phyloP scores from a whole-genome alignment of 331 rosid genomes.

The Telfairia occidentalis region DNA sequence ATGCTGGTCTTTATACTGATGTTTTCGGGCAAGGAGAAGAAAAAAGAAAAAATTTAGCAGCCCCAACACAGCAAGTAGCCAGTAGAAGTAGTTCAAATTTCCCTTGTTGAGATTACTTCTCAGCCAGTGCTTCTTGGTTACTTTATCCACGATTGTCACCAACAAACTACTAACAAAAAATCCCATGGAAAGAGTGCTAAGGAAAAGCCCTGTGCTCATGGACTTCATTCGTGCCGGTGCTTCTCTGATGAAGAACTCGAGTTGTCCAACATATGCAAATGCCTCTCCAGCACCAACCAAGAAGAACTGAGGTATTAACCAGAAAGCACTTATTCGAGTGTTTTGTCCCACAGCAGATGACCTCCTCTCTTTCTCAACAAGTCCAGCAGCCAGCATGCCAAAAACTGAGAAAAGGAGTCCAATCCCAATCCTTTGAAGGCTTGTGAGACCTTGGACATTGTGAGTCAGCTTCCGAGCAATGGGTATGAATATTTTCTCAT shows the following conservation, averaged over 20 bases:
- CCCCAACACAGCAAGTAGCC: slow-evolving; percentile 65
- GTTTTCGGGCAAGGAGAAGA: slow-evolving; percentile 52
- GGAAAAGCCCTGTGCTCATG: slow-evolving; percentile 90
- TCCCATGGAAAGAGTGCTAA: slow-evolving; percentile 88
- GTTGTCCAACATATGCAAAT: slow-evolving; percentile 83
- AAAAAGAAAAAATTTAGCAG: slow-evolving; percentile 44
- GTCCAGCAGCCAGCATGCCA: slow-evolving; percentile 77
- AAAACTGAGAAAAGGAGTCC: slow-evolving; percentile 57
- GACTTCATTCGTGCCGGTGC: slow-evolving; percentile 98
- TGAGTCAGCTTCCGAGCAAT: slow-evolving; percentile 63
- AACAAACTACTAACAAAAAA: slow-evolving; percentile 71
- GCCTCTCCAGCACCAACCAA: slow-evolving; percentile 96
- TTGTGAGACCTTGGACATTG: slow-evolving; percentile 67
- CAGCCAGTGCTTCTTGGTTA: slow-evolving; percentile 58
- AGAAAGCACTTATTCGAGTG: slow-evolving; percentile 57
- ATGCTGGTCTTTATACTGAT: slow-evolving; percentile 60
- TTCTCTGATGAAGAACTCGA: slow-evolving; percentile 89
- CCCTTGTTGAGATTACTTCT: slow-evolving; percentile 56
- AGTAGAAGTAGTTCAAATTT: slow-evolving; percentile 55
- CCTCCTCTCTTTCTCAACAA: slow-evolving; percentile 56
- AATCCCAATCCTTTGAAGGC: slow-evolving; percentile 84
- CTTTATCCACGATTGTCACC: slow-evolving; percentile 63
- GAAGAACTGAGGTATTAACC: slow-evolving; percentile 87
- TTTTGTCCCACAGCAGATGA: slow-evolving; percentile 17
- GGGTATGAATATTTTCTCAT: slow-evolving; percentile 68